These are phyloP conservation scores for Sporothrix schenckii DNA, from an alignment of 2,329 filamentous ascomycete genomes.

Conservation along the genomic window DNA sequence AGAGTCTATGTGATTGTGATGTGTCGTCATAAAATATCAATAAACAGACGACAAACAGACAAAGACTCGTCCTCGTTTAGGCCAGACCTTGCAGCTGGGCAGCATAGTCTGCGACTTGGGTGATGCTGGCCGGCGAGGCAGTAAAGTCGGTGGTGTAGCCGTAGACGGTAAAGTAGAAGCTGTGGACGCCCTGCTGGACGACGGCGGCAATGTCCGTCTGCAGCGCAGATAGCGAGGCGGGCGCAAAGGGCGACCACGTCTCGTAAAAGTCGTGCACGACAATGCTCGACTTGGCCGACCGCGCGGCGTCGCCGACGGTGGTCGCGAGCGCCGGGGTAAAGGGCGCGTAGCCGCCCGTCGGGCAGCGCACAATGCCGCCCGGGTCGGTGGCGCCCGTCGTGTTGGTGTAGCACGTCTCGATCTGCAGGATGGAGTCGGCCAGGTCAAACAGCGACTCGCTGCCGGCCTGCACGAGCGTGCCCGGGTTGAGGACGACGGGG, in stretches of 20 bases:
- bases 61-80: neutral
- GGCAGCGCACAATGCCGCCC: constrained; percentile 30
- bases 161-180: constrained; percentile 33
- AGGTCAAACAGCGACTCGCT: constrained; percentile 35
- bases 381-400: constrained; percentile 32
- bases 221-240: constrained; percentile 23
- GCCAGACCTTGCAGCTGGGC: constrained; percentile 27
- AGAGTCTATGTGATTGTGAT: neutral
- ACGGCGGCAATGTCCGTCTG: constrained; percentile 25
- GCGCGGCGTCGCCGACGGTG: constrained; percentile 19
- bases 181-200: constrained; percentile 32
- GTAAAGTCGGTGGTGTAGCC: constrained; percentile 34
- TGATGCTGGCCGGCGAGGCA: constrained; percentile 30
- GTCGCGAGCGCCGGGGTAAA: constrained; percentile 27
- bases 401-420: constrained; percentile 36
- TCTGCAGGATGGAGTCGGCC: constrained; percentile 34
- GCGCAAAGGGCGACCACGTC: constrained; percentile 29
- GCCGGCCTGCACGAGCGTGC: constrained; percentile 30
- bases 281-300: constrained; percentile 33
- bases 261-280: constrained; percentile 36
- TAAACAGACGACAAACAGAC: too few relatives aligned
- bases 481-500: constrained; percentile 34
- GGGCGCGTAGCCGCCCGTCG: constrained; percentile 32
- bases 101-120: constrained; percentile 32
- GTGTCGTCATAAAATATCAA: neutral